Conservation (phyloP, 2,329 filamentous ascomycete genomes). For the Chaetomium sp. region DNA sequence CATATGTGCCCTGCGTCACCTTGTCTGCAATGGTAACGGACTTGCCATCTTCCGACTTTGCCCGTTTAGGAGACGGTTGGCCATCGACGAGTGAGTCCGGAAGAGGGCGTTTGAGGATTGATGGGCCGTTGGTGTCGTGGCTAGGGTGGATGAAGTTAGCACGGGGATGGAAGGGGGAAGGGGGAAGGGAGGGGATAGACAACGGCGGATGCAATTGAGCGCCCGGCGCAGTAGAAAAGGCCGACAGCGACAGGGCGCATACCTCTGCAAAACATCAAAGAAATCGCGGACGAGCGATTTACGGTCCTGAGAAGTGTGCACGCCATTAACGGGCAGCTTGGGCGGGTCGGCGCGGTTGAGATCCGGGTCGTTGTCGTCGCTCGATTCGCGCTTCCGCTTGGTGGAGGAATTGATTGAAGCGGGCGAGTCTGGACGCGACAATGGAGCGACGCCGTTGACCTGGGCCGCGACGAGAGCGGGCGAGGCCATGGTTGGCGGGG, state of each 20-base stretch:
- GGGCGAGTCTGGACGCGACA: conserved; percentile 37
- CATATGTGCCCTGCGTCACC: conserved; percentile 54
- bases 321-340: conserved; percentile 37
- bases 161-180: conserved; percentile 35
- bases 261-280: conserved; percentile 48
- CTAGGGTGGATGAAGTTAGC: conserved; percentile 42
- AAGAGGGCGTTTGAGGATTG: conserved; percentile 58
- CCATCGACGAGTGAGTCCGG: conserved; percentile 47
- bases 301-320: conserved; percentile 37
- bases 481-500: conserved; percentile 39
- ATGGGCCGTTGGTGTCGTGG: conserved; percentile 53
- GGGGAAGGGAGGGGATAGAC: neutral
- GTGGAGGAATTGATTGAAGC: conserved; percentile 38
- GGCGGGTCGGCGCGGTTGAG: conserved; percentile 34
- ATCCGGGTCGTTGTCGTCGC: conserved; percentile 42
- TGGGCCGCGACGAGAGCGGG: conserved; percentile 37
- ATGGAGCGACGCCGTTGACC: conserved; percentile 39
- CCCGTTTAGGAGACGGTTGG: conserved; percentile 62
- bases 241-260: conserved; percentile 34
- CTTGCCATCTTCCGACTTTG: conserved; percentile 55
- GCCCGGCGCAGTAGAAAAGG: neutral
- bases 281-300: conserved; percentile 46
- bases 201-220: conserved; percentile 17
- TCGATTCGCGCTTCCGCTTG: conserved; percentile 63
- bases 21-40: conserved; percentile 56